Conservation (phyloP, 2,329 filamentous ascomycete genomes). For the Parasarocladium wereldwijsianum region DNA sequence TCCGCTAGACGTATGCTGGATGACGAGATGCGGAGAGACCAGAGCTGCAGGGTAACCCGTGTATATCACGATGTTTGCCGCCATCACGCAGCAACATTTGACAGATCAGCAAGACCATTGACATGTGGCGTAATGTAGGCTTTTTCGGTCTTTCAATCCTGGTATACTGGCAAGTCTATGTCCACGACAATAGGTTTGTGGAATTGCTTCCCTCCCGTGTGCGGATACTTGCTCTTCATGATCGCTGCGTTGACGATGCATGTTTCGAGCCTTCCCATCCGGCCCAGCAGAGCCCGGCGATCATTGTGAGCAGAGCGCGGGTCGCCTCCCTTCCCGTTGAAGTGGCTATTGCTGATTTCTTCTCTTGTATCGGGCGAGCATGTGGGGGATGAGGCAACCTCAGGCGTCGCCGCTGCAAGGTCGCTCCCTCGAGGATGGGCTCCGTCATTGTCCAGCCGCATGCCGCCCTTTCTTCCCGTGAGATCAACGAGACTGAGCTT, state of each 20-base stretch:
- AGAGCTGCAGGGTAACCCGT: too few relatives aligned
- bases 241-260: constrained; percentile 71
- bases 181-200: constrained; percentile 80
- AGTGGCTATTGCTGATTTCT: constrained; percentile 8
- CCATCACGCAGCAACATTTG: too few relatives aligned
- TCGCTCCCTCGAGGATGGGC: too few relatives aligned
- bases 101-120: too few relatives aligned
- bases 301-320: constrained; percentile 26
- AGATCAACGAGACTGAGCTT: constrained; percentile 52
- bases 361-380: constrained; percentile 9
- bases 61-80: too few relatives aligned
- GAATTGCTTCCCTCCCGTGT: constrained; percentile 45
- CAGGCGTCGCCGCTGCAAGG: constrained; percentile 1
- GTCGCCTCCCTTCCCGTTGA: constrained; percentile 21
- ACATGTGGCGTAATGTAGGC: too few relatives aligned
- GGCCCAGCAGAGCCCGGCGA: constrained; percentile 21
- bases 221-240: constrained; percentile 52
- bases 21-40: too few relatives aligned
- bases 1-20: too few relatives aligned
- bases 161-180: constrained; percentile 48
- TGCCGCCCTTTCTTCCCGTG: constrained; percentile 25
- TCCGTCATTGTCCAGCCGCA: constrained; percentile 35
- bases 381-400: constrained; percentile 5
- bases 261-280: constrained; percentile 44
- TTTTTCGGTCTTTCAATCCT: constrained; percentile 6